phyloP scores from a whole-genome alignment of 164 flowering plant genomes.

The Protea cynaroides region DNA sequence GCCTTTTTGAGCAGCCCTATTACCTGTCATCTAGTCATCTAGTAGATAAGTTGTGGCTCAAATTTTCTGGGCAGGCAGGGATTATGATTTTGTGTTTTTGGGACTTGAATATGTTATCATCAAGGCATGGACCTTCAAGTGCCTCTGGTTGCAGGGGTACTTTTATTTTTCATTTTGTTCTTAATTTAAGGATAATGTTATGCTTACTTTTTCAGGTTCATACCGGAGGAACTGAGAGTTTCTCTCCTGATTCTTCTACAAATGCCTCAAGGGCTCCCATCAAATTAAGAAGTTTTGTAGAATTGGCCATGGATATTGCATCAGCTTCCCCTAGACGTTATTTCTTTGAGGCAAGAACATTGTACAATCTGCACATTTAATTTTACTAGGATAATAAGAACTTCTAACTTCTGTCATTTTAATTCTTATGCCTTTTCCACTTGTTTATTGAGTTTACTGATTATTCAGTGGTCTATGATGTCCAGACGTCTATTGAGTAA shows the following conservation, averaged over 20 bases:
- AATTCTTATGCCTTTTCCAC: not conserved
- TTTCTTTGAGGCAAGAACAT: constrained; percentile 84
- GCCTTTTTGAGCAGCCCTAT: too few species aligned
- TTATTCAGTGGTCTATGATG: not conserved
- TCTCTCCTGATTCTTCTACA: constrained; percentile 9
- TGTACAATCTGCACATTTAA: constrained; percentile 14
- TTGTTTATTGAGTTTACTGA: not conserved
- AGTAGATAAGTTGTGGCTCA: too few species aligned
- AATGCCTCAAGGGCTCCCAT: constrained; percentile 33
- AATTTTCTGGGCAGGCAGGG: too few species aligned
- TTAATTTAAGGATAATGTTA: not conserved
- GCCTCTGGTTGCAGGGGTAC: not conserved
- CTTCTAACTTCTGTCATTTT: not conserved
- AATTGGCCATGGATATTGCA: constrained; percentile 84
- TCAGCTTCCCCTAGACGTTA: constrained; percentile 96
- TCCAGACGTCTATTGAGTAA: not conserved
- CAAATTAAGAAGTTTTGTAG: constrained; percentile 68
- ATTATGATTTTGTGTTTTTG: not conserved
- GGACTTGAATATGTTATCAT: not conserved
- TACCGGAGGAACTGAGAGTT: constrained; percentile 25
- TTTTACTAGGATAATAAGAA: not conserved
- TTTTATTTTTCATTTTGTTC: not conserved
- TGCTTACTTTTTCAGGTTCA: constrained; percentile 54
- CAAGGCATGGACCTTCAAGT: not conserved
- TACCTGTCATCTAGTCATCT: too few species aligned